A percentile compares a stretch with the other conserved stretches of the same genome.
Conservation (phyloP, 805 yeast genomes). For the Scheffersomyces amazonensis region DNA sequence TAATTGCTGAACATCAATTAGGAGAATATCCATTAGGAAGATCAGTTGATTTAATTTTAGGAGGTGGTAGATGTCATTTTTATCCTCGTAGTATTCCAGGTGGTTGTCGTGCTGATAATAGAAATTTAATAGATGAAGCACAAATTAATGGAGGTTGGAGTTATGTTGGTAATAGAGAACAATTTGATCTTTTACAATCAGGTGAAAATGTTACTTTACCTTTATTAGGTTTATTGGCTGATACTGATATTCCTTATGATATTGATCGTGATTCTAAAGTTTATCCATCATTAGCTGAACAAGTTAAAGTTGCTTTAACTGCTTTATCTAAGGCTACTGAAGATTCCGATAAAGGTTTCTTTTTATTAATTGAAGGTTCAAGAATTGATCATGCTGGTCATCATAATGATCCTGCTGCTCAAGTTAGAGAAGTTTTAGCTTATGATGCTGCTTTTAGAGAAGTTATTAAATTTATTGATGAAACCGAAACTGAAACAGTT, state of each 20-base stretch:
- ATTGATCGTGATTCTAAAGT: conserved; percentile 62
- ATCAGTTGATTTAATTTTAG: conserved; percentile 78
- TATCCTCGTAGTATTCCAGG: conserved; percentile 50
- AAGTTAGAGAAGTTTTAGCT: conserved; percentile 86
- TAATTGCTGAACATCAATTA: conserved; percentile 83
- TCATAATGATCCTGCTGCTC: conserved; percentile 91
- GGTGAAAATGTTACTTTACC: conserved; percentile 75
- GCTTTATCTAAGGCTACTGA: conserved; percentile 65
- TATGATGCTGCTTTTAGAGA: conserved; percentile 79
- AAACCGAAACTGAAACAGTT: conserved; percentile 70
- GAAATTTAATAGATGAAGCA: conserved; percentile 68
- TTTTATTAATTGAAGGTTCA: conserved; percentile 84
- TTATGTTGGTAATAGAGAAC: conserved; percentile 56
- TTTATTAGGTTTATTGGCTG: conserved; percentile 70
- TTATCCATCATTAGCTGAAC: conserved; percentile 79
- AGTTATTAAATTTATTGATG: conserved; percentile 66
- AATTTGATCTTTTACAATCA: conserved; percentile 50
- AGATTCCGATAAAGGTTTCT: conserved; percentile 79
- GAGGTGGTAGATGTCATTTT: conserved; percentile 90
- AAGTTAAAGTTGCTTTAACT: conserved; percentile 69
- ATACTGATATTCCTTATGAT: conserved; percentile 79
- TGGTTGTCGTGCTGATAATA: conserved; percentile 68
- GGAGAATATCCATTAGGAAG: conserved; percentile 80
- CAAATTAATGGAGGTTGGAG: conserved; percentile 53
- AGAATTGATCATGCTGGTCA: conserved; percentile 97